Percentiles rank a stretch among this genome's conserved stretches.
phyloP scores from a whole-genome alignment of 371 early-diverging fungal species.

The Smittium mucronatum region DNA sequence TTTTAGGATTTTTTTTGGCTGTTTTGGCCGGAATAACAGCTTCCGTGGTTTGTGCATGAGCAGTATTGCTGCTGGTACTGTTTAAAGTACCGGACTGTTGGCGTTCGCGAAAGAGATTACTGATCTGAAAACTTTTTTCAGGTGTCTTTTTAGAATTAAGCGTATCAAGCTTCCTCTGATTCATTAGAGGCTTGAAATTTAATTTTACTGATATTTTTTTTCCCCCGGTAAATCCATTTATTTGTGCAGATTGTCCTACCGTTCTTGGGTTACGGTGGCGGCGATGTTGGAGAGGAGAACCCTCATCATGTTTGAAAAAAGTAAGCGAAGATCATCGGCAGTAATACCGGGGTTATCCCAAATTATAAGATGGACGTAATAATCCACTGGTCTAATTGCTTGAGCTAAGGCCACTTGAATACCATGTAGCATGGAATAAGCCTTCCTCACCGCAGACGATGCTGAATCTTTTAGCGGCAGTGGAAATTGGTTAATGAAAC shows the following conservation, averaged over 20 bases:
- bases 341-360: background rate
- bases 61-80: background rate
- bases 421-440: background rate
- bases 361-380: background rate
- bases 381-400: background rate
- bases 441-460: background rate
- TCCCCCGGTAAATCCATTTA: background rate
- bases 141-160: background rate
- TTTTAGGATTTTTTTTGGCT: background rate
- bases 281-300: background rate
- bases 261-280: background rate
- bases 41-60: background rate
- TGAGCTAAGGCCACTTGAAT: background rate
- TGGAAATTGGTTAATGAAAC: background rate
- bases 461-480: background rate
- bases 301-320: background rate
- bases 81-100: background rate
- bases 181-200: background rate
- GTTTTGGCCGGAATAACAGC: background rate
- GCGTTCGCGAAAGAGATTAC: background rate
- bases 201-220: background rate
- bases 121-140: background rate
- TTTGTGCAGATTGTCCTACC: background rate
- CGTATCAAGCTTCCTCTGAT: background rate
- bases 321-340: background rate